Base-by-base conservation (phyloP, 2,329 filamentous ascomycete species). In the Dactylella cylindrospora region DNA sequence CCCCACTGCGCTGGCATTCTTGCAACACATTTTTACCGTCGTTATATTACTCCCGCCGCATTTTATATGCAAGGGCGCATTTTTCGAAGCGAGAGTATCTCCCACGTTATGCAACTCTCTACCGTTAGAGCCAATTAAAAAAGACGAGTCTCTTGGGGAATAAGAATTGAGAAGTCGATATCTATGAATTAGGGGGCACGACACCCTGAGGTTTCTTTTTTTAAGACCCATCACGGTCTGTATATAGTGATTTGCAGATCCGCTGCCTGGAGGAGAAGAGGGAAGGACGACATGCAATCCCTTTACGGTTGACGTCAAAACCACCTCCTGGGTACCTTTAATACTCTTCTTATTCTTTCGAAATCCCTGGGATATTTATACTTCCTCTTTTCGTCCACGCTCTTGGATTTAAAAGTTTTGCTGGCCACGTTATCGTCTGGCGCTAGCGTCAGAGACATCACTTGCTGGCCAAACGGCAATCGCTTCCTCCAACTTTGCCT, bases 61-160 rank as follows among this genome's bases (percentile, higher is more conserved):
- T n/a, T n/a, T n/a, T n/a, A n/a, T n/a, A 54, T 54, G 57, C 57
- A 62, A 62, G 57, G 57, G 57, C 49, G 19, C 55, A 62, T 62
- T 59, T n/a, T 57, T 53, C 43, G 44, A 54, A 62, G 49, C 57
- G 57, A 62, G 57, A 53, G n/a, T 62, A 54, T 50, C 43, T 62
- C 57, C 55, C 57, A 62, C 57, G 57, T 62, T 62, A 62, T 61
- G 47, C 49, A 39, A 52, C 46, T 36, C n/a, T n/a, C n/a, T n/a
- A n/a, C n/a, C n/a, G n/a, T n/a, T n/a, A n/a, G n/a, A n/a, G n/a
- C n/a, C n/a, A n/a, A 55, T 50, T 35, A 61, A 47, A 53, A 33
- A 53, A 47, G 41, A 26, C 41, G 47, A 33, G 33, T 52, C 55
- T 53, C 55, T 53, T 43, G 47, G 47, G 32, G 19, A n/a, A 45